Evolutionary conservation across 2,329 filamentous ascomycete species (phyloP), one percentile per base, ranked within the genome.

Genomic region (Didymosphaeria variabile): DNA sequence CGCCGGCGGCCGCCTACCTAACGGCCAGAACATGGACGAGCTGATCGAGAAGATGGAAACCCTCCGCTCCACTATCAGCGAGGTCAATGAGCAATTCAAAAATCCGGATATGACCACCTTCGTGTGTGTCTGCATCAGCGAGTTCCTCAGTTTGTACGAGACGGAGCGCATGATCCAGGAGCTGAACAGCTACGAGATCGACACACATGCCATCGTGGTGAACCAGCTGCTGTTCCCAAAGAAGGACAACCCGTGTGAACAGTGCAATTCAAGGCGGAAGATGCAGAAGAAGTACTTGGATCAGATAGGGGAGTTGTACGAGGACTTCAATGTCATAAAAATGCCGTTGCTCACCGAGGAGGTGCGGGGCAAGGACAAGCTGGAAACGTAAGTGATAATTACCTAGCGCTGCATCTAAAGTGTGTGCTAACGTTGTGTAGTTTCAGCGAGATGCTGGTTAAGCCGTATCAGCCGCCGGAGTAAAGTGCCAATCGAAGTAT

Each of bases 281-380:
- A 99, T 99, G 95, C 95, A 99, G 85, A 95, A 93, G 85, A 99
- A 99, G 84, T 99, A 99, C 77, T 86, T 99, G 46, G 94, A 98
- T 77, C 94, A 99, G 85, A 98, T 98, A 73, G 94, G 97, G 81
- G 95, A 99, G 83, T 82, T 99, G 61, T 99, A 99, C 78, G 94
- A 97, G 75, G 95, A 99, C 79, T 99, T 99, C 83, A 97, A 99
- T 77, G 94, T 99, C 42, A 94, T 99, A 69, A 94, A 94, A 85
- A 98, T 99, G 94, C 95, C 95, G 40, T 81, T 99, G 73, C 82
- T 99, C 61, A 92, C 97, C 1, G 94, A 99, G 79, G 95, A 99
- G 82, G 94, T 99, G 10, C 85, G 95, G 72, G 95, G 95, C 47
- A 97, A 96, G 85, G 94, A 98, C 75, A 94, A 89, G 80, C 82